Base-by-base conservation (phyloP, 345 rosid genomes). In the Geranium rotundifolium region DNA sequence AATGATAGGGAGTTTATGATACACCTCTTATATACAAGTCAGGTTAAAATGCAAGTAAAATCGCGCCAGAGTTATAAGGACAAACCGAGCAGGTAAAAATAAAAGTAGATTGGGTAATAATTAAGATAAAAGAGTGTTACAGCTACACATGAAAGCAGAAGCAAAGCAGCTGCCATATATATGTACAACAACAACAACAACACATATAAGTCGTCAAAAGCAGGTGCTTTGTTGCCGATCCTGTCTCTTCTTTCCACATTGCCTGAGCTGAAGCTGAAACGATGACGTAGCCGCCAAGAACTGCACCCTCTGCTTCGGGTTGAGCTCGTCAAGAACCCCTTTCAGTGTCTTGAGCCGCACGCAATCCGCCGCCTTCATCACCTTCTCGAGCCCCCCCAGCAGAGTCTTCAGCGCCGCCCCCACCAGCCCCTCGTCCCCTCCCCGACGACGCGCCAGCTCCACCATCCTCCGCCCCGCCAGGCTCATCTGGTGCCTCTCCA, bases 401-500 rank as follows among this genome's bases (percentile, higher is more conserved):
- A 85, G 7, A 5, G 80, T 74, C 37, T 69, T 75, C 61, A 84
- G 12, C 13, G 90, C 92, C 67, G 69, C 83, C 64, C 75, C 84
- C 20, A 72, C 77, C 65, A 69, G 29, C n/a, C 66, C 82, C 10
- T 2, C 29, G 50, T 17, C 71, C 31, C 60, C 19, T 3, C 55
- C 17, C 17, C 52, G 5, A 18, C 68, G 58, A 19, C 68, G 15
- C 34, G 72, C 59, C 52, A 89, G 31, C 77, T 91, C 95, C 4
- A 82, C 79, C 83, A 85, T 75, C 69, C 76, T 85, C 72, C 77
- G 54, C 30, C 82, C 92, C 4, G 85, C 96, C 72, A 91, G 17
- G 3, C 71, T 81, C 49, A 91, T 84, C 69, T 91, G 96, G 68
- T 84, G 90, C 68, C 96, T 75, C 78, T 89, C 98, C 92, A 87